Base-by-base conservation (phyloP, 768 basidiomycete species). In the Lactifluus hygrophoroides region DNA sequence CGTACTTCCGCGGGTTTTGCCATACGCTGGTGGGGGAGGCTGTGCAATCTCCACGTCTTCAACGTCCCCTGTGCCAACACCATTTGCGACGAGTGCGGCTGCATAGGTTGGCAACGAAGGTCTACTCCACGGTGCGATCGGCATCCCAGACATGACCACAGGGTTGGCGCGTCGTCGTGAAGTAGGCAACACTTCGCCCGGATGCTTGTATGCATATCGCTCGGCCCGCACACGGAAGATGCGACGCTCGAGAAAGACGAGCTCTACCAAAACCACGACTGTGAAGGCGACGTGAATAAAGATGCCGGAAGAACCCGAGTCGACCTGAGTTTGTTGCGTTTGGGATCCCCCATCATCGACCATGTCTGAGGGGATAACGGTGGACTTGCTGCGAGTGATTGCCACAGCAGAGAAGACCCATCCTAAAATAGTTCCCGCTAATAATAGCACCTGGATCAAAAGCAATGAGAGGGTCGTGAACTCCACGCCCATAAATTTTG, bases 11-110 rank as follows among this genome's bases (percentile, higher is more conserved):
- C 86, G 77, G 19, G 84, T 85, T 64, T 86, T 77, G 23, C 87
- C 86, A 67, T 88, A 88, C n/a, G 84, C 84, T 10, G 87, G 87
- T 7, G 87, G 87, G 1, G 87, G 86, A 4, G 82, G 76, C 19
- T 74, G 77, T 3, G 85, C 86, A 57, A 87, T 88, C 37, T 78
- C 68, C 66, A 80, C 74, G 68, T 87, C 86, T 64, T 88, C 87
- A 27, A 86, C 85, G 68, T 88, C 86, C 42, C 86, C 86, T 4
- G 87, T 88, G 35, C 84, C 85, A 14, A 74, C 76, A 14, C 86
- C 85, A 67, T 80, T 82, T 61, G 85, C 78, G 8, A 80, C 78
- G n/a, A 90, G 72, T 2, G 82, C 80, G 19, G 85, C 82, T 4
- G 84, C 85, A 65, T 88, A 88, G 13, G 84, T 85, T 0, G 86